Evolutionary conservation across 371 early-diverging fungal species (phyloP).

Genomic region (Rhizomucor miehei): DNA sequence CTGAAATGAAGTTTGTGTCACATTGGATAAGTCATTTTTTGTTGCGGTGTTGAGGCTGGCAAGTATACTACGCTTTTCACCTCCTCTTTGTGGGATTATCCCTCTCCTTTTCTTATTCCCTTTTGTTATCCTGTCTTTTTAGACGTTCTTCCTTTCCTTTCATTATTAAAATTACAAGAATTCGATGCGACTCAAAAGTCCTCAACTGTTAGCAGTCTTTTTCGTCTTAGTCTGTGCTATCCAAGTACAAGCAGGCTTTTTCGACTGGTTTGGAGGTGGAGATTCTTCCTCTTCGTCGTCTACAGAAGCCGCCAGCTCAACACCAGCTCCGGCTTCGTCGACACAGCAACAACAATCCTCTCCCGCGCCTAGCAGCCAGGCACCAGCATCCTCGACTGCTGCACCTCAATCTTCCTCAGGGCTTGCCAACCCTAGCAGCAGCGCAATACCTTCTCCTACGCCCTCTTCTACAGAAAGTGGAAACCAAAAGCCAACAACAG

Average conservation of each 20-base stretch:
- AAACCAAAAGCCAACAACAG: too few relatives aligned
- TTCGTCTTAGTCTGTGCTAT: constrained; percentile 9
- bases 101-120: constrained; percentile 6
- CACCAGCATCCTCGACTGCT: constrained; percentile 8
- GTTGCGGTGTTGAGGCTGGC: constrained; percentile 1
- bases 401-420: constrained; percentile 2
- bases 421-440: background rate
- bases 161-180: background rate
- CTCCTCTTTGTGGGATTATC: background rate
- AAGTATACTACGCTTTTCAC: constrained; percentile 2
- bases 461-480: too few relatives aligned
- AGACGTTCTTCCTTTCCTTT: constrained; percentile 8
- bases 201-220: constrained; percentile 10
- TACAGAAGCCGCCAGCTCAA: constrained; percentile 1
- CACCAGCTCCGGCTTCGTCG: background rate
- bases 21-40: too few relatives aligned
- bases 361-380: background rate
- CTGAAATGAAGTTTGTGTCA: constrained; percentile 6
- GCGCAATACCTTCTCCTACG: constrained; percentile 1
- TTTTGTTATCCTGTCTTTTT: constrained; percentile 4
- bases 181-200: constrained; percentile 7
- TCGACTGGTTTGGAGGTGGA: constrained; percentile 8
- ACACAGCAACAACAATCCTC: background rate
- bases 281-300: background rate
- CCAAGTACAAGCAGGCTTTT: constrained; percentile 12